Evolutionary conservation across 352 stramenopile genomes (phyloP).

Genomic region (Phytophthora foliorum): DNA sequence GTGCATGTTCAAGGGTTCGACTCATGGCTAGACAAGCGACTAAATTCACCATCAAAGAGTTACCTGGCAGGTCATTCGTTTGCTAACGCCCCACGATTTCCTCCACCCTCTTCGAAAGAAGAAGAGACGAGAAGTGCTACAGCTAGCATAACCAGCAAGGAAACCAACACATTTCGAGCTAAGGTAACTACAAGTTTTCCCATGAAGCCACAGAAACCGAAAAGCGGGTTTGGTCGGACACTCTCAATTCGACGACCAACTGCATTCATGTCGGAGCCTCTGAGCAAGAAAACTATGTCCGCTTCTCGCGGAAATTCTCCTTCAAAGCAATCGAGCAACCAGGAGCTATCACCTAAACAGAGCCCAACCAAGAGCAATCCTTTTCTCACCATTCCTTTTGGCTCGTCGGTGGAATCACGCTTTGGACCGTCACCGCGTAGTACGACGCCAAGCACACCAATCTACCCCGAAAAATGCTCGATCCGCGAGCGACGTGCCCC

Average conservation of each 20-base stretch:
- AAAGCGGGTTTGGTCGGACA: constrained; percentile 40
- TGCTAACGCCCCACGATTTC: constrained; percentile 14
- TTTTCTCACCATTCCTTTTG: constrained; percentile 31
- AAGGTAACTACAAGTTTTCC: not conserved
- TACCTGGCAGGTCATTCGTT: constrained; percentile 15
- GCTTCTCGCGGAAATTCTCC: not conserved
- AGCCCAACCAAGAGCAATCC: constrained; percentile 5
- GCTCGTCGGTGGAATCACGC: constrained; percentile 41
- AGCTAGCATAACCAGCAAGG: not conserved
- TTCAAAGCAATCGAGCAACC: constrained; percentile 3
- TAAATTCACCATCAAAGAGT: constrained; percentile 17
- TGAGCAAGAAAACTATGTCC: not conserved
- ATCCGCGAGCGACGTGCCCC: constrained; percentile 32
- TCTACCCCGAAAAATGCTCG: constrained; percentile 40
- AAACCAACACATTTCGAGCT: not conserved
- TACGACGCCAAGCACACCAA: constrained; percentile 1
- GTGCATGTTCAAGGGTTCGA: constrained; percentile 49
- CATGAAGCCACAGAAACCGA: constrained; percentile 23
- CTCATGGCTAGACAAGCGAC: constrained; percentile 48
- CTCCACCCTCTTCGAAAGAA: constrained; percentile 17
- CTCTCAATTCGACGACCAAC: constrained; percentile 21
- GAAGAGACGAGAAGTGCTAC: constrained; percentile 19
- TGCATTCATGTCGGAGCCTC: not conserved
- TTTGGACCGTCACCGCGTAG: constrained; percentile 28
- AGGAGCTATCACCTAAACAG: constrained; percentile 8